phyloP scores from a whole-genome alignment of 2,329 filamentous ascomycete genomes.

The Lachnellula occidentalis region DNA sequence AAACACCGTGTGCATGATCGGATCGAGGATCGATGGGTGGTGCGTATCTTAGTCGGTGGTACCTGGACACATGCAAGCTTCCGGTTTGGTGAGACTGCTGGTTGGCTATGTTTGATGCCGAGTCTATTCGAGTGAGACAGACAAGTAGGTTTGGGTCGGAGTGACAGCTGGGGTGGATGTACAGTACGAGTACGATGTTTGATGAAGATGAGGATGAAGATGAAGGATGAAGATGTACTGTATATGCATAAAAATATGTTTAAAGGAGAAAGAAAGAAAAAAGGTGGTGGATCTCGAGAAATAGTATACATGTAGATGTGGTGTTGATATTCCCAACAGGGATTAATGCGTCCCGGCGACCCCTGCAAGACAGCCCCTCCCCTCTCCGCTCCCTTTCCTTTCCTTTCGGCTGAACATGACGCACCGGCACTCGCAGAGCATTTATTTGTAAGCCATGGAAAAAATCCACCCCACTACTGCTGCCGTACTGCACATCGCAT shows the following conservation, averaged over 20 bases:
- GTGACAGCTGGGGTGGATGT: no score
- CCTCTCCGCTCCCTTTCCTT: neutral
- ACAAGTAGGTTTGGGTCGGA: neutral
- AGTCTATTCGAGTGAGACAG: neutral
- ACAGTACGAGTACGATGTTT: no score
- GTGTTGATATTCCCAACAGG: neutral
- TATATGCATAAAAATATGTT: no score
- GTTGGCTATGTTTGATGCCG: neutral
- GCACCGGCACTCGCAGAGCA: neutral
- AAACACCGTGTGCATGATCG: conserved; percentile 7
- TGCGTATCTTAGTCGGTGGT: neutral
- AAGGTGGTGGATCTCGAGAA: no score
- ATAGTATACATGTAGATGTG: neutral
- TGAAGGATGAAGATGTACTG: no score
- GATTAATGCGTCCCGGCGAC: neutral
- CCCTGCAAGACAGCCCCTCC: neutral
- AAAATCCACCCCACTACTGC: neutral
- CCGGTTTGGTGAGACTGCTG: neutral
- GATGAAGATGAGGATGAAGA: no score
- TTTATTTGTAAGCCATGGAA: neutral
- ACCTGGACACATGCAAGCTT: neutral
- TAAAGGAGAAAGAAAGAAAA: neutral
- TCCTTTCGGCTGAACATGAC: neutral
- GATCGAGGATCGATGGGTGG: conserved; percentile 4
- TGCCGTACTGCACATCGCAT: neutral